Conservation (phyloP, 2,329 filamentous ascomycete species). For the Cytospora piceae region DNA sequence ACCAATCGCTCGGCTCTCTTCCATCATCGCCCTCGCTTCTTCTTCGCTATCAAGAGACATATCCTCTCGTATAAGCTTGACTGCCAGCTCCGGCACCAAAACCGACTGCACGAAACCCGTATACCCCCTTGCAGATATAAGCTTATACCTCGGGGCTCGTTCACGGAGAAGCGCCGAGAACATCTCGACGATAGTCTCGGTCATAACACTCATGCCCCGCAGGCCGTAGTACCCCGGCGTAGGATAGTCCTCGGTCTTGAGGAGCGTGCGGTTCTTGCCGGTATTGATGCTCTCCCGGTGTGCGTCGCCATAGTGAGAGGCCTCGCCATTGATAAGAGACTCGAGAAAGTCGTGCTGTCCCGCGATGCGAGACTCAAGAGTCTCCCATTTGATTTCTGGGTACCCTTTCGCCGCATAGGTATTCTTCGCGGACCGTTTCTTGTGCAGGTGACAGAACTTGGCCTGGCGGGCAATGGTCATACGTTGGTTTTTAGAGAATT, state of each 20-base stretch:
- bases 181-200: slow-evolving; percentile 65
- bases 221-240: slow-evolving; percentile 85
- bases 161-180: slow-evolving; percentile 65
- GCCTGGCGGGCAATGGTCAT: slow-evolving; percentile 63
- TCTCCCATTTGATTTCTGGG: slow-evolving; percentile 71
- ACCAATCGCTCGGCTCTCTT: slow-evolving; percentile 69
- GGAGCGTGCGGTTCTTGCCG: slow-evolving; percentile 63
- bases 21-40: slow-evolving; percentile 59
- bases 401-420: slow-evolving; percentile 61
- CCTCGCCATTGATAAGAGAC: slow-evolving; percentile 60
- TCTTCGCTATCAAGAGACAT: slow-evolving; percentile 47
- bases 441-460: slow-evolving; percentile 68
- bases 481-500: slow-evolving; percentile 51
- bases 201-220: slow-evolving; percentile 72
- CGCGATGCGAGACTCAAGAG: slow-evolving; percentile 61
- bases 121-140: slow-evolving; percentile 69
- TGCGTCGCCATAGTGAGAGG: slow-evolving; percentile 63
- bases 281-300: slow-evolving; percentile 59
- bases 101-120: slow-evolving; percentile 74
- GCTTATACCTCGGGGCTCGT: slow-evolving; percentile 63
- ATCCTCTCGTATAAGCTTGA: slow-evolving; percentile 60
- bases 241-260: slow-evolving; percentile 60
- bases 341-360: slow-evolving; percentile 60
- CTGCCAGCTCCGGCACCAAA: slow-evolving; percentile 72
- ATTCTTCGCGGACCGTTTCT: slow-evolving; percentile 54